These are phyloP conservation scores for Pseudonitzschia pungens DNA, from an alignment of 108 stramenopile species.

Conservation along the genomic window DNA sequence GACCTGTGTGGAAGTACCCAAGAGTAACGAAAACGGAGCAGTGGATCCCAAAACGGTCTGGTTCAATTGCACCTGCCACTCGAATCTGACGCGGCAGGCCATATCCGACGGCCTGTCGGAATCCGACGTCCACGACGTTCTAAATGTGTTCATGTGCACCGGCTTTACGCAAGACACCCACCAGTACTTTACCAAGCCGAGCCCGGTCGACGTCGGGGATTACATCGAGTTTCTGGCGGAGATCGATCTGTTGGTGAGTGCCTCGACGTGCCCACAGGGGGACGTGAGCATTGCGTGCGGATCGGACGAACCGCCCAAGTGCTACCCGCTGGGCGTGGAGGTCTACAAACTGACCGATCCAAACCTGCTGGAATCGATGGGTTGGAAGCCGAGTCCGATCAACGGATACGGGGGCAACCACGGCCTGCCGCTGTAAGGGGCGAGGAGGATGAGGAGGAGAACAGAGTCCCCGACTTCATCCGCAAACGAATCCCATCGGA, in stretches of 20 bases:
- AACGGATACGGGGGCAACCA: constrained; percentile 49
- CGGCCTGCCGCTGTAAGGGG: constrained; percentile 26
- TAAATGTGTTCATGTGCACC: constrained; percentile 73
- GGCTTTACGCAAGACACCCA: constrained; percentile 57
- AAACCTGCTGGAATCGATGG: constrained; percentile 23
- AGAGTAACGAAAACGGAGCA: not conserved
- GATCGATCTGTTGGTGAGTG: constrained; percentile 49
- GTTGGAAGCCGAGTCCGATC: constrained; percentile 47
- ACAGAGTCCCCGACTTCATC: too few relatives aligned
- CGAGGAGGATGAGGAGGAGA: too few relatives aligned
- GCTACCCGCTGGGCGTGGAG: constrained; percentile 53
- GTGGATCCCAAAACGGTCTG: not conserved
- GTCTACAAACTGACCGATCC: constrained; percentile 37
- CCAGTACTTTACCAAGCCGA: constrained; percentile 66
- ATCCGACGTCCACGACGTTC: constrained; percentile 56
- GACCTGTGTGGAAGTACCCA: constrained; percentile 40
- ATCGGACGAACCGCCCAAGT: constrained; percentile 29
- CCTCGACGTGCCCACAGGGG: constrained; percentile 60
- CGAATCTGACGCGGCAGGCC: constrained; percentile 50
- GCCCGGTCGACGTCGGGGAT: constrained; percentile 63
- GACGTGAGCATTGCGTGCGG: constrained; percentile 62
- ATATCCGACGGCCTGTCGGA: constrained; percentile 40
- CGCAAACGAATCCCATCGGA: too few relatives aligned
- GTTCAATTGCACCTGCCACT: constrained; percentile 43
- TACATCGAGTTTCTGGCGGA: constrained; percentile 69